Evolutionary conservation across 2,329 filamentous ascomycete genomes (phyloP).

Genomic region (Aureobasidium sp.): DNA sequence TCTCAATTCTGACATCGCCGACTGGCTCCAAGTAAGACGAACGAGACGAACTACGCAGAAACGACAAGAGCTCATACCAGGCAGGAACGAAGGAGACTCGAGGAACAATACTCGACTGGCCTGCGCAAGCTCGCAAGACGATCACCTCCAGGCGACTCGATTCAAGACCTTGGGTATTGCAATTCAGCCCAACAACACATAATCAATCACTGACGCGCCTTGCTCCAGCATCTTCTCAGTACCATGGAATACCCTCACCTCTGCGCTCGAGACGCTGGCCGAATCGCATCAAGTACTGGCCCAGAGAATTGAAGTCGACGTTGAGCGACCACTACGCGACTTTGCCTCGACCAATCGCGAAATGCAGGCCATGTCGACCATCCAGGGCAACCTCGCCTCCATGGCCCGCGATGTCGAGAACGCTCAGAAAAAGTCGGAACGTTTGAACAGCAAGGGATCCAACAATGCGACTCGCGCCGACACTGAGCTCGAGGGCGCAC

Average conservation of each 20-base stretch:
- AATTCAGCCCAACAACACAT: slow-evolving; percentile 15
- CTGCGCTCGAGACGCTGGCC: slow-evolving; percentile 71
- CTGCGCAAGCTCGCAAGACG: slow-evolving; percentile 73
- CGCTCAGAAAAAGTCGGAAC: slow-evolving; percentile 78
- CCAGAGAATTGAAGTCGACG: slow-evolving; percentile 75
- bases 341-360: slow-evolving; percentile 67
- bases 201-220: slow-evolving; percentile 18
- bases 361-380: slow-evolving; percentile 70
- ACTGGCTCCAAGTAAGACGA: slow-evolving; percentile 80
- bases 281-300: slow-evolving; percentile 76
- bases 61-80: neutral
- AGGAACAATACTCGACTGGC: slow-evolving; percentile 79
- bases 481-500: slow-evolving; percentile 67
- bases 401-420: slow-evolving; percentile 81
- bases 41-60: neutral
- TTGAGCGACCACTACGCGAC: slow-evolving; percentile 73
- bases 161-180: slow-evolving; percentile 77
- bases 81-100: slow-evolving; percentile 84
- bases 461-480: slow-evolving; percentile 74
- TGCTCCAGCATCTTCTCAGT: slow-evolving; percentile 69
- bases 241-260: slow-evolving; percentile 83
- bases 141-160: slow-evolving; percentile 60
- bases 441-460: slow-evolving; percentile 69
- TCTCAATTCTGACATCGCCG: slow-evolving; percentile 84
- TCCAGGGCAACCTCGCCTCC: slow-evolving; percentile 69